Percentiles rank a stretch among this genome's conserved stretches.
These are phyloP conservation scores for Tremellales sp. DNA, from an alignment of 1,284 basidiomycete genomes.

Conservation along the genomic window DNA sequence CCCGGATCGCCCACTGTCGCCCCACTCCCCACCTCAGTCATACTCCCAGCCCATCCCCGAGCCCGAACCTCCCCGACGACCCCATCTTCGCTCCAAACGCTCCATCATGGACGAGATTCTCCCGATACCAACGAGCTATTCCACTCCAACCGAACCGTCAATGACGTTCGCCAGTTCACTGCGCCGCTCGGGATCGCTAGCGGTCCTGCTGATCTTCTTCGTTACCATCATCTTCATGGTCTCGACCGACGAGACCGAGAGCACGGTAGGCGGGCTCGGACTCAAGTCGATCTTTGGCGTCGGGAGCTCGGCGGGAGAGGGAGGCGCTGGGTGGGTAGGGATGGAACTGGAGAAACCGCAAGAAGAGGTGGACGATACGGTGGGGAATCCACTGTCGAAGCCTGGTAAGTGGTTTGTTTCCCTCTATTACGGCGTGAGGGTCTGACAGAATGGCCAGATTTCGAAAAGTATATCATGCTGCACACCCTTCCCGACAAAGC, in stretches of 20 bases:
- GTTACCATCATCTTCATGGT: constrained; percentile 35
- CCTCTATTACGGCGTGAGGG: background rate
- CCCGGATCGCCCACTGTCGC: background rate
- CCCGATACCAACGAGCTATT: constrained; percentile 18
- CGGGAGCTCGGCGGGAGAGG: constrained; percentile 20
- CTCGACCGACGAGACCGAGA: constrained; percentile 14
- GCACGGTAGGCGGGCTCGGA: too few species aligned
- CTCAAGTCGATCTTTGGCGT: constrained; percentile 23
- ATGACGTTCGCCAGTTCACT: constrained; percentile 8
- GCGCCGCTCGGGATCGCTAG: constrained; percentile 31
- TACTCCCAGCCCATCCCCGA: background rate
- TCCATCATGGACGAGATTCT: constrained; percentile 39
- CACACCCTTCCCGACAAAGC: constrained; percentile 28
- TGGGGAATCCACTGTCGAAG: constrained; percentile 4
- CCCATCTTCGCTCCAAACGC: constrained; percentile 11
- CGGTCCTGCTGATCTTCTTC: constrained; percentile 42
- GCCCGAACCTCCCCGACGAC: constrained; percentile 1
- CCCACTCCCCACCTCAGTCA: background rate
- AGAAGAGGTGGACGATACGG: background rate
- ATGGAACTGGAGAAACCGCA: constrained; percentile 11
- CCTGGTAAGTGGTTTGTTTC: constrained; percentile 9
- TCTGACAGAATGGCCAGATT: constrained; percentile 25
- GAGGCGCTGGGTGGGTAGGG: constrained; percentile 9
- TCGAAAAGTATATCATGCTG: constrained; percentile 42
- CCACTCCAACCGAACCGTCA: background rate